Evolutionary conservation across 1,284 basidiomycete genomes (phyloP).

Genomic region (Malassezia restricta): DNA sequence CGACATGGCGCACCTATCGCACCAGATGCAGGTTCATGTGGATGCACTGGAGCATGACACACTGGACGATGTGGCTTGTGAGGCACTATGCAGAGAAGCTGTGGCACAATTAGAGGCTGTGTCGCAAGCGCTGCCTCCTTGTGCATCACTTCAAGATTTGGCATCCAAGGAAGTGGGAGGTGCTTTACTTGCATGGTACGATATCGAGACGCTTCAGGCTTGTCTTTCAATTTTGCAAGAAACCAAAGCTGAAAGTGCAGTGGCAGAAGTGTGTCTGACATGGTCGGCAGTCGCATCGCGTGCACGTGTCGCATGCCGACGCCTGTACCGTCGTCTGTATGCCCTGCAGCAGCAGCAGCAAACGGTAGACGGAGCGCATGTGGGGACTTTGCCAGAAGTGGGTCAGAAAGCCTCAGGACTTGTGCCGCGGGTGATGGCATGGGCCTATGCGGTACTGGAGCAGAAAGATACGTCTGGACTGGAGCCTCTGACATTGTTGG

Average conservation of each 20-base stretch:
- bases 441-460: constrained; percentile 17
- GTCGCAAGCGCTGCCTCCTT: constrained; percentile 50
- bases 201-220: constrained; percentile 41
- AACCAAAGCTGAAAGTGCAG: constrained; percentile 23
- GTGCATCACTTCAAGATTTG: constrained; percentile 50
- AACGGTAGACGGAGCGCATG: constrained; percentile 30
- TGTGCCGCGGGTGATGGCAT: constrained; percentile 26
- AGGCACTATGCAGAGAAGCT: constrained; percentile 60
- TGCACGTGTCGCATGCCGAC: constrained; percentile 13
- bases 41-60: constrained; percentile 43
- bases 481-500: background rate
- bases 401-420: constrained; percentile 30
- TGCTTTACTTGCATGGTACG: constrained; percentile 35
- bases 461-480: background rate
- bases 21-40: constrained; percentile 74
- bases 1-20: constrained; percentile 74
- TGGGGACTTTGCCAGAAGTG: constrained; percentile 29
- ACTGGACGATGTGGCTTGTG: constrained; percentile 65
- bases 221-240: constrained; percentile 34
- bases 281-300: background rate
- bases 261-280: background rate
- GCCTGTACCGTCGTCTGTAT: constrained; percentile 29
- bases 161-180: constrained; percentile 39
- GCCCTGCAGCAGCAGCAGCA: constrained; percentile 33
- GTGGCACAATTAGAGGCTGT: constrained; percentile 36